Evolutionary conservation across 2,329 filamentous ascomycete species (phyloP), one percentile per base, ranked within the genome.

Genomic region (Trichoderma oligosporum): DNA sequence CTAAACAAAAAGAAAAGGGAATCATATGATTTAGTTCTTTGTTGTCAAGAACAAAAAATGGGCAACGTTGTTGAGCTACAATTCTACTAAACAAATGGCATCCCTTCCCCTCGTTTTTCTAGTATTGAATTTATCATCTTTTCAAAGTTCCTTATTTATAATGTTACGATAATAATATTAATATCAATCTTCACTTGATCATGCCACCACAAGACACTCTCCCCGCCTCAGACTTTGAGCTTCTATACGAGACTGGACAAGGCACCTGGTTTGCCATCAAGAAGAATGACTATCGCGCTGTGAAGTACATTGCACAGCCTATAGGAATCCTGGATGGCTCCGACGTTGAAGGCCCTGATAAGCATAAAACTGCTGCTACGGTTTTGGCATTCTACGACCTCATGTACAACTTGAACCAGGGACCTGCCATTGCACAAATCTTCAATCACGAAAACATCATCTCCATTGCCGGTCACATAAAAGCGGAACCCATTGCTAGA

Each of bases 391-490:
- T 74, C 27, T 59, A 69, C 24, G 29, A 61, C 36, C 48, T 66
- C 6, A 58, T 77, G 52, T 61, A 65, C 52, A 49, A 58, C 6
- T 63, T 64, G 56, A 70, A 68, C 25, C 65, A 71, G 20, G 67
- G 62, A 33, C 58, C 62, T n/a, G 62, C 65, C 12, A 60, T 74
- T 18, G 60, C 66, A 14, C 65, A 68, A 44, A 62, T 81, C 25
- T 68, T 81, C 57, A 77, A 78, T 60, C 78, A 81, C 61, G 74
- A 78, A 59, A 80, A 81, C 62, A 65, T 82, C 18, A 65, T 82
- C 57, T 77, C 71, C 3, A 61, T 79, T 38, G 67, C 71, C 27
- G 74, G 75, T 45, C 67, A 67, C n/a, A 67, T 76, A 46, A 60
- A 63, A 63, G 61, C 60, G 27, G 61, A 61, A 46, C 56, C 55